Base-by-base conservation (phyloP, 306 rosid genomes). In the Glycine soja region DNA sequence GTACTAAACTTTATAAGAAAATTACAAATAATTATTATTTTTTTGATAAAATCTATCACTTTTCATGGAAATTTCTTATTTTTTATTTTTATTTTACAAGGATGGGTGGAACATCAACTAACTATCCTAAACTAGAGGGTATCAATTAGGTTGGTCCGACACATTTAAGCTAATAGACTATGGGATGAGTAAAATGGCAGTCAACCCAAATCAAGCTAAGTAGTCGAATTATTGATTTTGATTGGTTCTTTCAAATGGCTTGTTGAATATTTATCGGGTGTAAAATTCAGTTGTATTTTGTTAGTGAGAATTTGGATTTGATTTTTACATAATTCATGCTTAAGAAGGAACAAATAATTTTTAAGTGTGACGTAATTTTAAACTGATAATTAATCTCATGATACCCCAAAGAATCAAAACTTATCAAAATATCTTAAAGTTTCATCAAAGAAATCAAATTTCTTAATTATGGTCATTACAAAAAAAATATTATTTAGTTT, bases 41-140 rank as follows among this genome's bases (percentile, higher is more conserved):
- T 59, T 10, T 65, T 13, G 3, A 36, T 66, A 66, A 42, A 40
- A 40, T 15, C 11, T 65, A 3, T 36, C 0, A 14, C 15, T 66
- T 66, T n/a, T 38, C 11, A 66, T n/a, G 50, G 71, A 66, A 64
- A n/a, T 66, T 40, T 11, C 7, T 66, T 3, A 36, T 36, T 14
- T 3, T 14, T 34, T 40, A n/a, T n/a, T n/a, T n/a, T n/a, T n/a
- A n/a, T 34, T 40, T 40, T 66, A 15, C 72, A 3, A 42, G 34
- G 32, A 66, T 0, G 48, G 24, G 52, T 42, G 7, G 14, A 42
- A 14, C 50, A 40, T 65, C 43, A 12, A 8, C 30, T 38, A 65
- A 65, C 71, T 65, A 65, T 64, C 36, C 70, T 64, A 64, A 64
- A 64, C 3, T 11, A 63, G 69, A 15, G 45, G 43, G 45, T 0